These are phyloP conservation scores for Eurotiales sp. DNA, from an alignment of 2,329 filamentous ascomycete genomes.

Conservation along the genomic window DNA sequence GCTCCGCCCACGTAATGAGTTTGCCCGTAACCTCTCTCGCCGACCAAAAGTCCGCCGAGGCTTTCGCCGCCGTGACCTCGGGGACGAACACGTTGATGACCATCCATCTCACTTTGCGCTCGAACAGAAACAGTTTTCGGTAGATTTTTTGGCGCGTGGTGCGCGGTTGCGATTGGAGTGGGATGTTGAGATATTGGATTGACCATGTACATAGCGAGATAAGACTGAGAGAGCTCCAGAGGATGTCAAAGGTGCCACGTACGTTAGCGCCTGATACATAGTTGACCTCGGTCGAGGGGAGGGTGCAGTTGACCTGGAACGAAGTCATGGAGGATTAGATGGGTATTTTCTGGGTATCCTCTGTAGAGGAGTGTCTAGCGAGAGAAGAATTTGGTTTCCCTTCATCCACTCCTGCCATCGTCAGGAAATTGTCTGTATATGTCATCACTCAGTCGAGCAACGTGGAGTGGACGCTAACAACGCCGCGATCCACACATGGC, in stretches of 20 bases:
- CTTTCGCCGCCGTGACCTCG: background rate
- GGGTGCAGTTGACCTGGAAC: background rate
- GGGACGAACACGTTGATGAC: background rate
- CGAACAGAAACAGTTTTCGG: background rate
- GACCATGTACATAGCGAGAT: background rate
- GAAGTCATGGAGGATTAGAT: background rate
- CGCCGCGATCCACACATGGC: too few species aligned
- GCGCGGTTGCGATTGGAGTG: background rate
- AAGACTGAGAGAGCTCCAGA: background rate
- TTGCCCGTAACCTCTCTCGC: background rate
- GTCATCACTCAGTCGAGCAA: too few species aligned
- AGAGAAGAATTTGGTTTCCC: too few species aligned
- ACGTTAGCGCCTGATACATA: background rate
- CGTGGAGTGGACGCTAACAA: too few species aligned
- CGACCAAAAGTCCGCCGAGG: background rate
- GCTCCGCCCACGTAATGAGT: background rate
- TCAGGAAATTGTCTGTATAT: too few species aligned
- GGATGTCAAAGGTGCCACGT: background rate
- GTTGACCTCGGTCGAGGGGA: background rate
- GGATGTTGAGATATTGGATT: background rate
- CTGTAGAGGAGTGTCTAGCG: too few species aligned
- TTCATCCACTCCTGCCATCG: too few species aligned
- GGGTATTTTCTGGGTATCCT: too few species aligned
- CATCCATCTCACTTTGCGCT: constrained; percentile 3
- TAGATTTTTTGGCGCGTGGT: background rate